Conservation (phyloP, 164 flowering plant species). For the Santalum album region DNA sequence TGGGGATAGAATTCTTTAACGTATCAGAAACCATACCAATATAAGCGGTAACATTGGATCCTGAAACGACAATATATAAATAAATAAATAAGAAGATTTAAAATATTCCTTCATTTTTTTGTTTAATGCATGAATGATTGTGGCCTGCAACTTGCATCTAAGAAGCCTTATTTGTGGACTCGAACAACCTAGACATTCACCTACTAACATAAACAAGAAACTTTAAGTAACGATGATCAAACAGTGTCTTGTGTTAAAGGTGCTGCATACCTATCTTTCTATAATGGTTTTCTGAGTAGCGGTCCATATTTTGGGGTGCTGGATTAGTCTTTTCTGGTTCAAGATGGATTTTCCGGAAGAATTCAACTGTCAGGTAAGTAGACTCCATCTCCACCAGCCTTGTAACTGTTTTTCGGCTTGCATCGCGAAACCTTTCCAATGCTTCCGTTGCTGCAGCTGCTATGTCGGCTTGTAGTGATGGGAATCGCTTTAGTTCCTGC, state of each 20-base stretch:
- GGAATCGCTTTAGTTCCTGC: constrained; percentile 87
- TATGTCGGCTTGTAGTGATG: constrained; percentile 76
- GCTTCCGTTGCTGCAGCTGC: constrained; percentile 87
- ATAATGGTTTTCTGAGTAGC: constrained; percentile 59
- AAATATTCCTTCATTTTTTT: neutral
- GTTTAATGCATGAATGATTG: no score
- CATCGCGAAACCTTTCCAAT: constrained; percentile 83
- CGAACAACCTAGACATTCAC: neutral
- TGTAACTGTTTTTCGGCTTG: constrained; percentile 69
- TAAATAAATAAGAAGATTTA: neutral
- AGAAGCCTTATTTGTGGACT: neutral
- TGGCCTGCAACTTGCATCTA: neutral
- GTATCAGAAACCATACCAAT: constrained; percentile 83
- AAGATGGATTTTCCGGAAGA: constrained; percentile 66
- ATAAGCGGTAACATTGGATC: constrained; percentile 51
- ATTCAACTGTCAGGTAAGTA: constrained; percentile 82
- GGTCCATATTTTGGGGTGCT: constrained; percentile 43
- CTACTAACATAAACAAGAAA: neutral
- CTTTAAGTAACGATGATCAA: neutral
- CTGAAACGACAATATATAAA: constrained; percentile 15
- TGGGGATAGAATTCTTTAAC: constrained; percentile 70
- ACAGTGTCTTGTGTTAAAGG: neutral
- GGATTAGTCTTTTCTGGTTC: constrained; percentile 50
- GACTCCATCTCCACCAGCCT: constrained; percentile 94
- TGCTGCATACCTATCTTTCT: constrained; percentile 59